Conservation (phyloP, 179 eudicot species). For the Patellifolia procumbens region DNA sequence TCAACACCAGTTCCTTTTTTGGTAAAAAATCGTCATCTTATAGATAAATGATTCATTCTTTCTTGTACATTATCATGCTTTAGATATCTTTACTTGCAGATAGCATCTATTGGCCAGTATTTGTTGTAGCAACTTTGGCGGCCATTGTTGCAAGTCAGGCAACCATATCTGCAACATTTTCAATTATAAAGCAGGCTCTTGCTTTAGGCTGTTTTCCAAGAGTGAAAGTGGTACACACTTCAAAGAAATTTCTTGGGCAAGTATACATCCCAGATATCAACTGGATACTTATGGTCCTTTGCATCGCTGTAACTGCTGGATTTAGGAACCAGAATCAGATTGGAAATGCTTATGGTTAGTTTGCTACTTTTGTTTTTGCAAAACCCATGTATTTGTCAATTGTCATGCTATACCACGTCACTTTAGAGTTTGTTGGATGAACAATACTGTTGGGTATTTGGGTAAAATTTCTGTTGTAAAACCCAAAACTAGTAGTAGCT, state of each 20-base stretch:
- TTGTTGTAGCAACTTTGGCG: slow-evolving; percentile 81
- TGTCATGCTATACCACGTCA: too few species aligned
- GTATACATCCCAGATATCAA: slow-evolving; percentile 94
- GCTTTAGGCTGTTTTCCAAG: slow-evolving; percentile 98
- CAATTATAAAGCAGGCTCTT: slow-evolving; percentile 91
- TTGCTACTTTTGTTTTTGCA: not conserved
- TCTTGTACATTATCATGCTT: not conserved
- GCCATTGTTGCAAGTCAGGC: slow-evolving; percentile 99
- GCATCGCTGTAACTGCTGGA: slow-evolving; percentile 94
- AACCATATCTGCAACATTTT: slow-evolving; percentile 91
- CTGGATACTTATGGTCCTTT: slow-evolving; percentile 94
- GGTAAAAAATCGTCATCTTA: not conserved
- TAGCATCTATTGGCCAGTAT: slow-evolving; percentile 86
- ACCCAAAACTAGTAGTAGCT: too few species aligned
- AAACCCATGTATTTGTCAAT: not conserved
- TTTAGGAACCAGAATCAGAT: slow-evolving; percentile 92
- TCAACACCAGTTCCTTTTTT: not conserved
- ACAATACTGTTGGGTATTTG: too few species aligned
- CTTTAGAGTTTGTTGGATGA: too few species aligned
- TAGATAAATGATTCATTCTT: not conserved
- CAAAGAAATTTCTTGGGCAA: slow-evolving; percentile 92
- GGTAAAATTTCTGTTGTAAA: too few species aligned
- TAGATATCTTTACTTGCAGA: slow-evolving; percentile 50
- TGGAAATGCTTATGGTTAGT: slow-evolving; percentile 96
- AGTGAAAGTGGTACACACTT: slow-evolving; percentile 94